A percentile compares a stretch with the other conserved stretches of the same genome.
Evolutionary conservation across 352 stramenopile genomes (phyloP).

Genomic region (Blastocystis hominis): DNA sequence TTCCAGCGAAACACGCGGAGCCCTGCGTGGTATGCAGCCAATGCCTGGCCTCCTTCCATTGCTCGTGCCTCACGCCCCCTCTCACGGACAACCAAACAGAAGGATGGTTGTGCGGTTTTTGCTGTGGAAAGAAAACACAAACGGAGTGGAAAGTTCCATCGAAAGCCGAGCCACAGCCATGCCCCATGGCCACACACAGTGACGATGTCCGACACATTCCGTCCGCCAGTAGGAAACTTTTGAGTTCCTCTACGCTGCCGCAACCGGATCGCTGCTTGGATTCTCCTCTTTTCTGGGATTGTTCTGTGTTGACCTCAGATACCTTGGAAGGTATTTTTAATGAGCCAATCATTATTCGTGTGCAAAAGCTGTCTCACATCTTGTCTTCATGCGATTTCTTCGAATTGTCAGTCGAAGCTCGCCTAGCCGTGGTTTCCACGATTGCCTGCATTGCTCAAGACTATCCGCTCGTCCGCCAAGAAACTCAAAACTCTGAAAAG

Average conservation of each 20-base stretch:
- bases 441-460: neutral
- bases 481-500: neutral
- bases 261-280: neutral
- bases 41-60: constrained; percentile 25
- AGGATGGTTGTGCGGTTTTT: constrained; percentile 42
- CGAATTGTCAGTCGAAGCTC: neutral
- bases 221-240: neutral
- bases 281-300: constrained; percentile 2
- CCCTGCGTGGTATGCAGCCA: neutral
- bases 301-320: neutral
- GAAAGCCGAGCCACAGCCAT: neutral
- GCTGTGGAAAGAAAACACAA: neutral
- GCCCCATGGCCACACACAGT: neutral
- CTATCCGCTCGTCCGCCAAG: neutral
- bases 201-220: neutral
- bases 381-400: neutral
- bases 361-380: neutral
- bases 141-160: neutral
- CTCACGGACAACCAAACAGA: neutral
- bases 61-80: constrained; percentile 13
- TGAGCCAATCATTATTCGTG: neutral
- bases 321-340: no score
- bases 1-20: neutral
- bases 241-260: neutral
- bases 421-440: neutral